Conservation (phyloP, 768 basidiomycete species). For the Lactifluus subvellereus region DNA sequence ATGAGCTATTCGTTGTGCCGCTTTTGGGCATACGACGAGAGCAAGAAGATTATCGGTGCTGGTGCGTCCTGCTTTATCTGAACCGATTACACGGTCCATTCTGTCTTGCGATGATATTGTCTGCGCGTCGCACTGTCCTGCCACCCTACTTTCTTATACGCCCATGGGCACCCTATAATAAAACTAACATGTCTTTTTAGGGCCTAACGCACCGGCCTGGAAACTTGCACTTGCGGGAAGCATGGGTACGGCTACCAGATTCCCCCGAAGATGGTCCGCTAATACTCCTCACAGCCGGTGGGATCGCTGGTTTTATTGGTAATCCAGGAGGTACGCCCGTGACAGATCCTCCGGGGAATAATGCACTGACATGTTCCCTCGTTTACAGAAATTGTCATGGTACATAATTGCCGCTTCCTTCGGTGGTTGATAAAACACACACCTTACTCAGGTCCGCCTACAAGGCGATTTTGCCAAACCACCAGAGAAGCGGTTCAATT, state of each 20-base stretch:
- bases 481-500: conserved; percentile 82
- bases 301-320: conserved; percentile 81
- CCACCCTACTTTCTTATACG: neutral
- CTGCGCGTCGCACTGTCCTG: neutral
- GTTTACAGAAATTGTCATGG: conserved; percentile 66
- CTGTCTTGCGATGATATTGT: neutral
- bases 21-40: conserved; percentile 93
- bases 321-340: conserved; percentile 67
- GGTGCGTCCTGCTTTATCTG: conserved; percentile 29
- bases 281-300: conserved; percentile 50
- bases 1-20: conserved; percentile 90
- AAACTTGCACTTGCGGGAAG: conserved; percentile 75
- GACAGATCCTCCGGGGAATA: neutral
- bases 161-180: neutral
- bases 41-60: conserved; percentile 76
- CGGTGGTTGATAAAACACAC: conserved; percentile 14
- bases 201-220: conserved; percentile 69
- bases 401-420: neutral
- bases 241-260: conserved; percentile 51
- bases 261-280: neutral
- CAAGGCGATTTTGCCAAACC: conserved; percentile 90
- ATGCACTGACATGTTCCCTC: neutral
- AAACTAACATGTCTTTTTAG: conserved; percentile 26
- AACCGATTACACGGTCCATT: neutral
- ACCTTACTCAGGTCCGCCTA: conserved; percentile 53